Conservation (phyloP, 768 basidiomycete species). For the Rhodotorula sphaerocarpa region DNA sequence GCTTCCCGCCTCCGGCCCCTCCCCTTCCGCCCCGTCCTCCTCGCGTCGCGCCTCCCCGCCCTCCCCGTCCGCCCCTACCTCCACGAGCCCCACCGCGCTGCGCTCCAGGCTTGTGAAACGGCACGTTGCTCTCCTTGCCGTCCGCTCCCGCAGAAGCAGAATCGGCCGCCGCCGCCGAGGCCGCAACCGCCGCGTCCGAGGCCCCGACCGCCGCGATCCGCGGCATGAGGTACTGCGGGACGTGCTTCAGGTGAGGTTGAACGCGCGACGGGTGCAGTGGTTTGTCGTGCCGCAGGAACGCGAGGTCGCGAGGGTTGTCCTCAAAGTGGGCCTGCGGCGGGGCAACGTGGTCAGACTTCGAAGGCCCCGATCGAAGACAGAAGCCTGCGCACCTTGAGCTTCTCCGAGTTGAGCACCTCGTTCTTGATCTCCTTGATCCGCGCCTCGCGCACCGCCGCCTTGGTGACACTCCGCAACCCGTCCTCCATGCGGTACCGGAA, state of each 20-base stretch:
- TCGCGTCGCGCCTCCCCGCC: neutral
- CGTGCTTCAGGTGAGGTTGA: constrained; percentile 90
- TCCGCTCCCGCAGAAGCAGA: neutral
- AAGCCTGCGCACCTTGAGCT: constrained; percentile 65
- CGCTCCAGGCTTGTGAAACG: constrained; percentile 27
- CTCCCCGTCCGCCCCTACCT: constrained; percentile 7
- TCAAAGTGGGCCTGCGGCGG: constrained; percentile 80
- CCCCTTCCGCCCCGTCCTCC: constrained; percentile 3
- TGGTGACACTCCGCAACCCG: constrained; percentile 77
- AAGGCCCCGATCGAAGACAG: neutral
- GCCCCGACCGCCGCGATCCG: constrained; percentile 57
- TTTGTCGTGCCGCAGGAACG: constrained; percentile 87
- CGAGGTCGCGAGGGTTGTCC: constrained; percentile 87
- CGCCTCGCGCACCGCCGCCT: constrained; percentile 77
- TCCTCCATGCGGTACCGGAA: constrained; percentile 99
- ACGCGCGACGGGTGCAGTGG: constrained; percentile 81
- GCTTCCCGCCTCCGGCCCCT: constrained; percentile 10
- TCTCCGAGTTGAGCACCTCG: too few species aligned
- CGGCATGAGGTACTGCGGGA: constrained; percentile 85
- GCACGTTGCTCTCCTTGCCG: constrained; percentile 1
- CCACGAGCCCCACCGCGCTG: neutral
- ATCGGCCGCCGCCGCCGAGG: neutral
- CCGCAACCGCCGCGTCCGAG: constrained; percentile 30
- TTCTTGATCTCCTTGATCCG: constrained; percentile 84
- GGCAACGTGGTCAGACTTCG: neutral